Evolutionary conservation across 129 eudicot species (phyloP).

Genomic region (Pulicaria dysenterica): DNA sequence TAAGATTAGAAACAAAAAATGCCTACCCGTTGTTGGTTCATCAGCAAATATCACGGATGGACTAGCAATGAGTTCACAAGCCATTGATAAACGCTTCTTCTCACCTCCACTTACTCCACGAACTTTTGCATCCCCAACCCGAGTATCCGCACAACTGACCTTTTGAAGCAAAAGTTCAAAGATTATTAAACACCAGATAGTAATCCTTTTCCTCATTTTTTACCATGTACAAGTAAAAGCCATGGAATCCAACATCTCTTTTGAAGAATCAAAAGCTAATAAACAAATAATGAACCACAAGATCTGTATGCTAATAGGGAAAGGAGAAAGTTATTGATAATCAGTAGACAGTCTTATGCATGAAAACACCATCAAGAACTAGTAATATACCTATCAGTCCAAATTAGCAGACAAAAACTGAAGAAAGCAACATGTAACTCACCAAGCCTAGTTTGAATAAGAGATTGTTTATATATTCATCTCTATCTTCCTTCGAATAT

Average conservation of each 20-base stretch:
- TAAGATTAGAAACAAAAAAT: slow-evolving; percentile 12
- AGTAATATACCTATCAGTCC: neutral
- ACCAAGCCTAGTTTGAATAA: slow-evolving; percentile 90
- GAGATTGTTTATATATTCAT: slow-evolving; percentile 75
- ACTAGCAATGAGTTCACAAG: slow-evolving; percentile 98
- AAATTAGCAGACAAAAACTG: slow-evolving; percentile 2
- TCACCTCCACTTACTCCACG: slow-evolving; percentile 99
- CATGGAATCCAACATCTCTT: too few relatives aligned
- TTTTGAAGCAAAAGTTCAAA: slow-evolving; percentile 36
- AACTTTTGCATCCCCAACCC: slow-evolving; percentile 98
- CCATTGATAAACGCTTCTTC: slow-evolving; percentile 89
- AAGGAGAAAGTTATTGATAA: too few relatives aligned
- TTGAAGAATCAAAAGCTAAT: too few relatives aligned
- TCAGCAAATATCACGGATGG: slow-evolving; percentile 98
- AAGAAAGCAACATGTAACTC: slow-evolving; percentile 35
- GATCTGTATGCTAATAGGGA: too few relatives aligned
- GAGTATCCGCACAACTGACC: slow-evolving; percentile 97
- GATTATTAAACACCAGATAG: neutral
- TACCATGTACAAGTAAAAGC: too few relatives aligned
- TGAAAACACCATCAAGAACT: too few relatives aligned
- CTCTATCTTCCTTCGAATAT: slow-evolving; percentile 76
- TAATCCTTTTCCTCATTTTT: neutral
- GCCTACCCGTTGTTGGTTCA: slow-evolving; percentile 96
- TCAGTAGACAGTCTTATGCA: too few relatives aligned
- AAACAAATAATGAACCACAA: too few relatives aligned